Evolutionary conservation across 2,329 filamentous ascomycete genomes (phyloP), one percentile per base, ranked within the genome.

Genomic region (Fusarium abutilonis): DNA sequence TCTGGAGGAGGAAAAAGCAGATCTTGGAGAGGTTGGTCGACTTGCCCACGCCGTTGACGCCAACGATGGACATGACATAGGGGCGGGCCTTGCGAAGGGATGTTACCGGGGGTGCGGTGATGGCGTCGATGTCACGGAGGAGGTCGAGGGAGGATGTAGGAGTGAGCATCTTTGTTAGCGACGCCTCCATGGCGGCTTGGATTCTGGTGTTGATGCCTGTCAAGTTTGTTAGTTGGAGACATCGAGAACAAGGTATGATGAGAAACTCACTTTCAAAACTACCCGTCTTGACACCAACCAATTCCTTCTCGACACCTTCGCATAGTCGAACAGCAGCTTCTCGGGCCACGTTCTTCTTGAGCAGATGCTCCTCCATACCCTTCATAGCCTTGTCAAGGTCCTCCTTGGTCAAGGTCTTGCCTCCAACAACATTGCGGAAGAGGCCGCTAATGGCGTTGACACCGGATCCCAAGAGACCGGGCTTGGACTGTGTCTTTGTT

Each of bases 1-100:
- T 99, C 77, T 99, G 94, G 29, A 99, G 83, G 34, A 99, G 83
- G 80, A 99, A 99, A 79, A 95, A 99, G 76, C 93, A 96, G 67
- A 99, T 97, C 78, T 99, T 99, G 76, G 92, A 94, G 34, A 99
- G 83, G 74, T 97, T 98, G 48, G 95, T 99, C 14, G 93, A 97
- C 80, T 99, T 99, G 73, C 95, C 95, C 34, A 99, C 95, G 50
- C 95, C 95, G 75, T 99, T 99, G 74, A 99, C 95, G 61, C 95
- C 95, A 39, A 99, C 95, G 60, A 99, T 97, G 54, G 93, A 97
- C 74, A 99, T 96, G 71, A 98, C 94, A 74, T 98, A 99, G 39
- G 95, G 95, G 4, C 95, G 89, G 17, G 84, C 77, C 57, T 83
- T 82, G 66, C 85, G 80, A 59, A 88, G 82, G 28, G 87, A 88